Conservation (phyloP, 768 basidiomycete genomes). For the Lyophyllum atratum region DNA sequence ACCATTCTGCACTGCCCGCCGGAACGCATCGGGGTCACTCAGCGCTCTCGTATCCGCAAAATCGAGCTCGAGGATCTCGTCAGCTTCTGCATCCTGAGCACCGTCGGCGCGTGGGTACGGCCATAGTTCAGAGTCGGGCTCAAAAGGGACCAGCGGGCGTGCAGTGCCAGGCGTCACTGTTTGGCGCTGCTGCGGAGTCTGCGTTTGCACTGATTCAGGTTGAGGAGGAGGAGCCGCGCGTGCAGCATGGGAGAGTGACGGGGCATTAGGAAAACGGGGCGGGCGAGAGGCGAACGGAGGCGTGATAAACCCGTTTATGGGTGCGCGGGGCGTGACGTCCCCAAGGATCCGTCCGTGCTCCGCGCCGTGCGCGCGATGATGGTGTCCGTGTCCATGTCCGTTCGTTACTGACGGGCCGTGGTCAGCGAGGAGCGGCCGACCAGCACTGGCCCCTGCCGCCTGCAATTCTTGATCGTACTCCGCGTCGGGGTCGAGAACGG, state of each 20-base stretch:
- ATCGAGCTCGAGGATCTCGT: constrained; percentile 71
- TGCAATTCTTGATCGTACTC: constrained; percentile 28
- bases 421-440: constrained; percentile 33
- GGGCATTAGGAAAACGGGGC: not conserved
- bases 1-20: constrained; percentile 22
- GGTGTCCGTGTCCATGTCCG: constrained; percentile 7
- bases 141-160: constrained; percentile 60
- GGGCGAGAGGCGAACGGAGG: constrained; percentile 10
- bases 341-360: constrained; percentile 36
- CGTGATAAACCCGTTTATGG: constrained; percentile 24
- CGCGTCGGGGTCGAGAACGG: constrained; percentile 38
- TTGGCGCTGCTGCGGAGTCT: no score
- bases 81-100: constrained; percentile 31
- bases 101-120: constrained; percentile 58
- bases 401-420: constrained; percentile 5
- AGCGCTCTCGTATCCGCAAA: constrained; percentile 74
- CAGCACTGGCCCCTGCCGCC: constrained; percentile 30
- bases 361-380: constrained; percentile 22
- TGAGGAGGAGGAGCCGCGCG: no score
- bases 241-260: not conserved
- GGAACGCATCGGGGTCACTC: constrained; percentile 66
- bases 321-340: constrained; percentile 69
- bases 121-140: constrained; percentile 68
- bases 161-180: constrained; percentile 19
- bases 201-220: not conserved